These are phyloP conservation scores for Limnomonas spitsbergensis DNA, from an alignment of 139 green algal species.

Conservation along the genomic window DNA sequence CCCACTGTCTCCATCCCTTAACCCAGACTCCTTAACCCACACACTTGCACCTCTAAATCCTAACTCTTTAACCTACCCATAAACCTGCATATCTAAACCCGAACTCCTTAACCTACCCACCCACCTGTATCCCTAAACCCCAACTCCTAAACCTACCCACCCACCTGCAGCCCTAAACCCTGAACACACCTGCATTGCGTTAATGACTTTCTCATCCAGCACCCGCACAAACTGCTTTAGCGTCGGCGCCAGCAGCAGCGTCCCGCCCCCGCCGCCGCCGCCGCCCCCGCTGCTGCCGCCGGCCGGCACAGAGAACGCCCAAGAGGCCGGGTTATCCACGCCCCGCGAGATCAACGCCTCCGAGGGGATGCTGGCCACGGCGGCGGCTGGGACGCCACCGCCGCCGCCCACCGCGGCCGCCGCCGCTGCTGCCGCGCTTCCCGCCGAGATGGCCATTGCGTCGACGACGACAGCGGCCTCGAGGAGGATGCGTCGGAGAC, in stretches of 20 bases:
- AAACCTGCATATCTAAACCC: too few species aligned
- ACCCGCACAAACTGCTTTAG: slow-evolving; percentile 29
- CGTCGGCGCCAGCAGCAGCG: neutral
- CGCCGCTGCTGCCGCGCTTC: slow-evolving; percentile 1
- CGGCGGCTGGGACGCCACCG: neutral
- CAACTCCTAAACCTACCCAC: too few species aligned
- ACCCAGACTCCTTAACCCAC: too few species aligned
- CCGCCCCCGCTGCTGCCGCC: neutral
- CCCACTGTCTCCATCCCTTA: too few species aligned
- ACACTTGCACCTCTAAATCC: too few species aligned
- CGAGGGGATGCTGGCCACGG: slow-evolving; percentile 3
- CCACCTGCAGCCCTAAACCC: too few species aligned
- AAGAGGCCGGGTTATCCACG: slow-evolving; percentile 26
- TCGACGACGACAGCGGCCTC: slow-evolving; percentile 46
- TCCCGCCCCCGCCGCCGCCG: neutral
- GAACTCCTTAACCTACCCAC: too few species aligned
- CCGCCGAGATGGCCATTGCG: slow-evolving; percentile 41
- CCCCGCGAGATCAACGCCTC: neutral
- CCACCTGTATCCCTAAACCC: too few species aligned
- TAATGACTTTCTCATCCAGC: slow-evolving; percentile 52
- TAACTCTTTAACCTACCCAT: too few species aligned
- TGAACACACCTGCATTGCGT: slow-evolving; percentile 43
- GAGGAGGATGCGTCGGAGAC: slow-evolving; percentile 54
- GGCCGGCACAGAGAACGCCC: slow-evolving; percentile 27
- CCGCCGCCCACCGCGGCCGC: neutral